Evolutionary conservation across 2,329 filamentous ascomycete genomes (phyloP), one percentile per base, ranked within the genome.

Genomic region (Fusarium longipes): DNA sequence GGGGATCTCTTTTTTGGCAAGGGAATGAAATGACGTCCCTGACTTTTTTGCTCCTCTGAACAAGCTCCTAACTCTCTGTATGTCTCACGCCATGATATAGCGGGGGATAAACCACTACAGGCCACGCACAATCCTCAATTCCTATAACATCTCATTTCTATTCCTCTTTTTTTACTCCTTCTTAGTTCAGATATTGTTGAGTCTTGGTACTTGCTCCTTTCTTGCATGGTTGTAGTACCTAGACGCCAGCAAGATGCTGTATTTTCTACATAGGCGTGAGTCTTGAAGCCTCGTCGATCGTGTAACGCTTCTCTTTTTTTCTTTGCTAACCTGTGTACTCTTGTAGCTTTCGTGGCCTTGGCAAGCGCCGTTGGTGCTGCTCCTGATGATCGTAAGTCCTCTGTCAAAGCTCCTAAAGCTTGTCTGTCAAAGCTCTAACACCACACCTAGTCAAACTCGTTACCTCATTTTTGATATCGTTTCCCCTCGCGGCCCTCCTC

Each of bases 391-490:
- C 72, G 79, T 81, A 52, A 72, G 77, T 35, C 35, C 39, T 36
- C 15, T n/a, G 25, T 32, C 39, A 20, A 35, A 29, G 29, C 40
- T 57, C 25, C 24, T 12, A 17, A 11, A 57, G 39, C 54, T 64
- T n/a, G n/a, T n/a, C n/a, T n/a, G n/a, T n/a, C 35, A 51, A 33
- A 32, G n/a, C 39, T 33, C 68, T 71, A 42, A 73, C 56, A 45
- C 51, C 8, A 2, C 32, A 30, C 45, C 57, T 72, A 97, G 94
- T 99, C 71, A 99, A 99, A 79, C 91, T 98, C 72, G 91, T 97
- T 73, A 90, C 89, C 76, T 93, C 92, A 8, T 97, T 98, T 78
- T 84, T 99, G 45, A 79, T 97, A 36, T 98, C 96, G 12, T 99
- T 97, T 76, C 96, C 96, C 4, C 85, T 99, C 54, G 93, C 96